Percentiles rank a stretch among this genome's conserved stretches.
These are phyloP conservation scores for Thalassiosira exigua DNA, from an alignment of 352 stramenopile species.

Conservation along the genomic window DNA sequence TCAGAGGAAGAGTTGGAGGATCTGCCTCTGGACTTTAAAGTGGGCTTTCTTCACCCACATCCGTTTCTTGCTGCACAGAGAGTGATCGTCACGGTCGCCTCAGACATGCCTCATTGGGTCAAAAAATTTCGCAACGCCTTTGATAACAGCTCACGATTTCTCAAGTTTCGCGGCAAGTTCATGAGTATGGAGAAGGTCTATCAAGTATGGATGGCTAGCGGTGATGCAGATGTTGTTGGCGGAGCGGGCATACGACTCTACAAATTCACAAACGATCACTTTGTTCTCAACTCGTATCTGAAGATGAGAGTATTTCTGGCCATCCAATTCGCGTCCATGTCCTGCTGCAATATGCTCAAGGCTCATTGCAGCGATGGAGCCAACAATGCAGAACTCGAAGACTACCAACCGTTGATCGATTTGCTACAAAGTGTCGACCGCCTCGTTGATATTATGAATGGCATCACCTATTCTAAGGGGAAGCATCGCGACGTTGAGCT, in stretches of 20 bases:
- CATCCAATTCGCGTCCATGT: slow-evolving; percentile 9
- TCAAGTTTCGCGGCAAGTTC: slow-evolving; percentile 1
- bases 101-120: slow-evolving; percentile 28
- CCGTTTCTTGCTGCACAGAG: not conserved
- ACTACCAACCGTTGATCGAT: slow-evolving; percentile 16
- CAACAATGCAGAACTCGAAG: not conserved
- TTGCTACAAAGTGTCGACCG: slow-evolving; percentile 20
- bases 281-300: slow-evolving; percentile 5
- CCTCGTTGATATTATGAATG: slow-evolving; percentile 40
- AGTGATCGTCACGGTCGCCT: slow-evolving; percentile 13
- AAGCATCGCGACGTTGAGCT: slow-evolving; percentile 9
- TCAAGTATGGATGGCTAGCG: not conserved
- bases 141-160: slow-evolving; percentile 15
- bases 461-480: slow-evolving; percentile 3
- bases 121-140: slow-evolving; percentile 34
- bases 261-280: slow-evolving; percentile 11
- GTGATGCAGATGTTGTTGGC: slow-evolving; percentile 6
- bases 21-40: slow-evolving; percentile 14
- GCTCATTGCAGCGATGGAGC: not conserved
- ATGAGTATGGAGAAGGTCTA: slow-evolving; percentile 14
- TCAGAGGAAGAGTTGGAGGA: slow-evolving; percentile 1
- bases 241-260: slow-evolving; percentile 2
- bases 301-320: slow-evolving; percentile 15
- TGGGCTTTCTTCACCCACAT: slow-evolving; percentile 16
- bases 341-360: slow-evolving; percentile 11